These are phyloP conservation scores for Geotrichum restrictum DNA, from an alignment of 1,139 yeast genomes.

Conservation along the genomic window DNA sequence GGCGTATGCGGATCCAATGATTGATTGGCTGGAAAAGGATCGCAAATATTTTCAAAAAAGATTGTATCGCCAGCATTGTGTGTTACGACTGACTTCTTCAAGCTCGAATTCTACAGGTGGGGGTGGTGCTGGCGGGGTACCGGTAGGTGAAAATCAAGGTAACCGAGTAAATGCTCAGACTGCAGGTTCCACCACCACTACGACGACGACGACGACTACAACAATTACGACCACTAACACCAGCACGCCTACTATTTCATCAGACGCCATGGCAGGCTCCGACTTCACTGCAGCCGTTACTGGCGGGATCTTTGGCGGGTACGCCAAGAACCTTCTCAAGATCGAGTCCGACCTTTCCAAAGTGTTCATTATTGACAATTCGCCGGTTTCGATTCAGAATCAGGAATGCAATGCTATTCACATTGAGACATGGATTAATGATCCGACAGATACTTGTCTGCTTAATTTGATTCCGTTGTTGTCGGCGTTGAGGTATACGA, in stretches of 20 bases:
- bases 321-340: conserved; percentile 73
- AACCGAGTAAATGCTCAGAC: too few species aligned
- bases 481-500: conserved; percentile 70
- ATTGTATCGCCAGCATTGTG: conserved; percentile 76
- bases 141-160: too few species aligned
- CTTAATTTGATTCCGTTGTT: conserved; percentile 76
- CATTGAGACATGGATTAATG: conserved; percentile 97
- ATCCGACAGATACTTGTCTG: conserved; percentile 80
- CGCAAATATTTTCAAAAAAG: conserved; percentile 53
- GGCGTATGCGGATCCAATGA: conserved; percentile 96
- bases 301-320: conserved; percentile 53
- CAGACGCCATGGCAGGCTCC: conserved; percentile 86
- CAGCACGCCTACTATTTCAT: conserved; percentile 71
- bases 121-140: too few species aligned
- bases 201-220: too few species aligned
- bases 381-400: conserved; percentile 80
- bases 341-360: conserved; percentile 58
- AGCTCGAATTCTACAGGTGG: too few species aligned
- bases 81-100: conserved; percentile 39
- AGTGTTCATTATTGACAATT: conserved; percentile 80
- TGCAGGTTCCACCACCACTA: neutral
- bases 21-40: conserved; percentile 74
- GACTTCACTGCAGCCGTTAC: neutral
- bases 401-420: conserved; percentile 85
- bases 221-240: too few species aligned